Evolutionary conservation across 2,329 filamentous ascomycete genomes (phyloP).

Genomic region (Pseudogymnoascus sp.): DNA sequence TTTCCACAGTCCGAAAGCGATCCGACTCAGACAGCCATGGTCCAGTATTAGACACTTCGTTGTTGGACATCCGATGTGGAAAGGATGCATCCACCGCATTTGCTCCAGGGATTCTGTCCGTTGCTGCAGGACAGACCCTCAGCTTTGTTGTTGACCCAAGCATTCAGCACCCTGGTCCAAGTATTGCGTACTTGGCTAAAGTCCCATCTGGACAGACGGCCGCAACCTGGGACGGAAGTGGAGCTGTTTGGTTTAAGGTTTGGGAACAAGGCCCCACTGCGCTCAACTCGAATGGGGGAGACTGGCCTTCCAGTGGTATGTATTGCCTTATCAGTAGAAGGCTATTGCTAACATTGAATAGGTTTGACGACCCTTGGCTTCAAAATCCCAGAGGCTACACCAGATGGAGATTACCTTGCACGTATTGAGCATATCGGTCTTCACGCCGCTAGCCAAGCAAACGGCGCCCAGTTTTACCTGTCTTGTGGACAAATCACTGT

Average conservation of each 20-base stretch:
- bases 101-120: slow-evolving; percentile 7
- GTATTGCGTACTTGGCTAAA: slow-evolving; percentile 21
- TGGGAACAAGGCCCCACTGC: slow-evolving; percentile 9
- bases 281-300: background rate
- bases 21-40: slow-evolving; percentile 11
- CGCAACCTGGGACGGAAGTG: slow-evolving; percentile 20
- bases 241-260: slow-evolving; percentile 23
- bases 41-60: slow-evolving; percentile 7
- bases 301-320: slow-evolving; percentile 1
- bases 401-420: slow-evolving; percentile 33
- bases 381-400: slow-evolving; percentile 30
- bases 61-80: slow-evolving; percentile 10
- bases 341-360: background rate
- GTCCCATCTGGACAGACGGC: slow-evolving; percentile 17
- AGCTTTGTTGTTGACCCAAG: slow-evolving; percentile 24
- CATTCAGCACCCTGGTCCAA: slow-evolving; percentile 31
- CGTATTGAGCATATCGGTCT: slow-evolving; percentile 31
- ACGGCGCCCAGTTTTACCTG: slow-evolving; percentile 23
- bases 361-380: slow-evolving; percentile 23
- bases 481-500: slow-evolving; percentile 37
- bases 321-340: background rate
- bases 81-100: slow-evolving; percentile 5
- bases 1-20: slow-evolving; percentile 6
- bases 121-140: slow-evolving; percentile 5
- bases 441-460: slow-evolving; percentile 14